Evolutionary conservation across 805 yeast species (phyloP).

Genomic region (Saccharomycopsis sp.): DNA sequence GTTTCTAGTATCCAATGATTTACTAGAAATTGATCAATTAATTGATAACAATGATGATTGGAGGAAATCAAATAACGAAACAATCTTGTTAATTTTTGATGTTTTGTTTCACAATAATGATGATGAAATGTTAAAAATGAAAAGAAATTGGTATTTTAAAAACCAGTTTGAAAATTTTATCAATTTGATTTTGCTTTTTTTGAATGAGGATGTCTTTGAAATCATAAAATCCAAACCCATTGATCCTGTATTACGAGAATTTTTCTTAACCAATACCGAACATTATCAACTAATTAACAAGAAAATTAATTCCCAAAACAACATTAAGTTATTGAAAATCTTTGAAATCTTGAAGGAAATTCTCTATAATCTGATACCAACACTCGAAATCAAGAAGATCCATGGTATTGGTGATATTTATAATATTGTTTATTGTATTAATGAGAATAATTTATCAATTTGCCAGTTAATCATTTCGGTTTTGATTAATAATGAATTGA

Average conservation of each 20-base stretch:
- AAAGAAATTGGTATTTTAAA: too few relatives aligned
- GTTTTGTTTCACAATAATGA: too few relatives aligned
- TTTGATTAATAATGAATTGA: constrained; percentile 18
- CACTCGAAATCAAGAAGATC: constrained; percentile 5
- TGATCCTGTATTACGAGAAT: too few relatives aligned
- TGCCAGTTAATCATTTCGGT: constrained; percentile 31
- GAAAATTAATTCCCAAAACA: background rate
- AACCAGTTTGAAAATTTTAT: too few relatives aligned
- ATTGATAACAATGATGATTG: too few relatives aligned
- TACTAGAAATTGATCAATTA: constrained; percentile 13
- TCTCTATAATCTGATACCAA: background rate
- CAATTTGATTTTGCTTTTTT: too few relatives aligned
- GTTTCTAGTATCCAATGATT: constrained; percentile 1
- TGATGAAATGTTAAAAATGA: too few relatives aligned
- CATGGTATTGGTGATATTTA: constrained; percentile 12
- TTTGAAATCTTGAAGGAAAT: background rate
- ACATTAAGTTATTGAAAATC: background rate
- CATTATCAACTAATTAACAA: too few relatives aligned
- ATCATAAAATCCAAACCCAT: background rate
- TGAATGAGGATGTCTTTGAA: background rate
- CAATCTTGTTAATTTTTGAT: too few relatives aligned
- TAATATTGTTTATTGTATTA: constrained; percentile 22
- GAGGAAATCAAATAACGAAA: too few relatives aligned
- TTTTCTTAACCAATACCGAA: too few relatives aligned
- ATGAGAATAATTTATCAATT: constrained; percentile 33